phyloP scores from a whole-genome alignment of 768 basidiomycete species.

The Trametes maxima region DNA sequence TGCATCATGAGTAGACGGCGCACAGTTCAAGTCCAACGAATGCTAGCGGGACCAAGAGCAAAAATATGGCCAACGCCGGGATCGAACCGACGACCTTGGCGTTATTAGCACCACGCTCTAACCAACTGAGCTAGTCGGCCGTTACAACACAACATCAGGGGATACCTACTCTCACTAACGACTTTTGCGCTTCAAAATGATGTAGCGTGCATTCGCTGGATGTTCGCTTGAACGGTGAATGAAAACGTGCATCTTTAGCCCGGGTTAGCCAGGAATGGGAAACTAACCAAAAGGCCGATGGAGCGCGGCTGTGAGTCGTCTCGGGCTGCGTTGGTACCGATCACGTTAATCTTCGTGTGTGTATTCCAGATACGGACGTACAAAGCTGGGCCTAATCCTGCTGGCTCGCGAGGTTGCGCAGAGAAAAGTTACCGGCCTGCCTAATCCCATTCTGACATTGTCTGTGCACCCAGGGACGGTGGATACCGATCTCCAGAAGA shows the following conservation, averaged over 20 bases:
- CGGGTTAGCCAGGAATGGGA: no score
- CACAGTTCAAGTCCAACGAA: no score
- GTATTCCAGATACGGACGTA: constrained; percentile 31
- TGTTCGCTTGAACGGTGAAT: constrained; percentile 8
- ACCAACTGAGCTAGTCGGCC: constrained; percentile 93
- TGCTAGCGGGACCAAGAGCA: no score
- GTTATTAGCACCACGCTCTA: constrained; percentile 88
- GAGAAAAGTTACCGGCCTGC: constrained; percentile 2
- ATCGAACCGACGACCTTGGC: constrained; percentile 20
- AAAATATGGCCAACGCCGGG: constrained; percentile 17
- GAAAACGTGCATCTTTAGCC: background rate
- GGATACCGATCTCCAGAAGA: constrained; percentile 31
- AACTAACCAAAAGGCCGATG: constrained; percentile 30
- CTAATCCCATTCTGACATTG: constrained; percentile 28
- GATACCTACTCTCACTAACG: background rate
- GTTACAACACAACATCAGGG: background rate
- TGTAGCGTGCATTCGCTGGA: constrained; percentile 8
- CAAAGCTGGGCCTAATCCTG: constrained; percentile 33
- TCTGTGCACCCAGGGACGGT: constrained; percentile 35
- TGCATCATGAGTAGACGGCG: no score
- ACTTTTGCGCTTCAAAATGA: background rate
- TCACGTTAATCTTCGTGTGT: constrained; percentile 24
- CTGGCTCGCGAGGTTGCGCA: constrained; percentile 28
- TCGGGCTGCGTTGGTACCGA: constrained; percentile 30
- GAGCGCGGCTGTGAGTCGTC: constrained; percentile 32